Evolutionary conservation across 1,284 basidiomycete species (phyloP).

Genomic region (Veloporphyrellus conicus): DNA sequence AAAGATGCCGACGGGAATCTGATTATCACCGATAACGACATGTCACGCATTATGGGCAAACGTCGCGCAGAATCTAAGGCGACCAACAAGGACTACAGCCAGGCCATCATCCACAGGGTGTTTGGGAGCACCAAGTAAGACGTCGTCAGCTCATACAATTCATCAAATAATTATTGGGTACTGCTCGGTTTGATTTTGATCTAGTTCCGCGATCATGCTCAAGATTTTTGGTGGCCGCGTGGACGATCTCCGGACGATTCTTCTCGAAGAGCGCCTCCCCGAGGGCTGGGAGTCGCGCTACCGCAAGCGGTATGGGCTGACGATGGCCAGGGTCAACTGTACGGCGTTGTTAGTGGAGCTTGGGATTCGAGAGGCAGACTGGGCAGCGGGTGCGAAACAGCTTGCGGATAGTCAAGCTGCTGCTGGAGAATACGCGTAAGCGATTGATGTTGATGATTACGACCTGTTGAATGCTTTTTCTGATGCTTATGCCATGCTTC

Average conservation of each 20-base stretch:
- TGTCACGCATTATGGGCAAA: conserved; percentile 52
- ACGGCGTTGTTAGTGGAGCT: conserved; percentile 53
- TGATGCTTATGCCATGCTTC: no score
- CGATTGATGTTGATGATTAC: no score
- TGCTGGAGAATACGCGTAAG: no score
- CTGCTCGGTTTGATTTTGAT: neutral
- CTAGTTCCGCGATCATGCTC: conserved; percentile 21
- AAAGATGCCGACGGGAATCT: conserved; percentile 45
- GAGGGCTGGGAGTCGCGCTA: conserved; percentile 64
- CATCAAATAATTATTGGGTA: no score
- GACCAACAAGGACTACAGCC: conserved; percentile 53
- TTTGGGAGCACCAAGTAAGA: conserved; percentile 68
- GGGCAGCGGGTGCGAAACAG: conserved; percentile 14
- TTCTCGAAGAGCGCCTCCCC: conserved; percentile 64
- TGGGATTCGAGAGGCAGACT: conserved; percentile 38
- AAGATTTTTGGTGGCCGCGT: conserved; percentile 62
- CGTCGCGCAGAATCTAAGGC: conserved; percentile 53
- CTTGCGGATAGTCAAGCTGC: neutral
- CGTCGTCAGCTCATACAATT: neutral
- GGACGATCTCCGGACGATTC: conserved; percentile 49
- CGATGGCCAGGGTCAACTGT: conserved; percentile 53
- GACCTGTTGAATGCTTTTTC: no score
- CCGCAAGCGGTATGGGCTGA: conserved; percentile 54
- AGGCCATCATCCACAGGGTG: conserved; percentile 47
- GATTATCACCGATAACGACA: conserved; percentile 51